Conservation (phyloP, 192 early-diverging fungal species). For the Backusella tarrabulga region DNA sequence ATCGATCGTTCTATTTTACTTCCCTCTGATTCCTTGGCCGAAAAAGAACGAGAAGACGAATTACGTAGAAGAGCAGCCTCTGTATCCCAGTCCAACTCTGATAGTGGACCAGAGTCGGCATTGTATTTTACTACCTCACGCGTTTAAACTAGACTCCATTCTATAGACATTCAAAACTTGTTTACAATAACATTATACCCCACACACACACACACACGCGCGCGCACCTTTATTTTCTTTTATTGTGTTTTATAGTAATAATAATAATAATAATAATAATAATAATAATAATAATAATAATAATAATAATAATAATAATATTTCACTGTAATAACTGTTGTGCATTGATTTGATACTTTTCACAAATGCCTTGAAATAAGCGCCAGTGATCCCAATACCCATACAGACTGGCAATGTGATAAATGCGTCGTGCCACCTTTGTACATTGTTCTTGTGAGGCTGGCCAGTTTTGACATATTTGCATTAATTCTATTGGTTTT, state of each 20-base stretch:
- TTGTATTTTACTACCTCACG: not conserved
- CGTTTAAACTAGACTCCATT: not conserved
- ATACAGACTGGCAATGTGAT: slow-evolving; percentile 22
- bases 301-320: not conserved
- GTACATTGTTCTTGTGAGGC: not conserved
- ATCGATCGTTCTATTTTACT: slow-evolving; percentile 37
- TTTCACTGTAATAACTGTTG: slow-evolving; percentile 1
- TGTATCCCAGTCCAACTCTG: slow-evolving; percentile 3
- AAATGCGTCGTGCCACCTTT: not conserved
- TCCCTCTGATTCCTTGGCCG: slow-evolving; percentile 30
- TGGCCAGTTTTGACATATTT: slow-evolving; percentile 19
- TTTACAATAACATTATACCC: not conserved
- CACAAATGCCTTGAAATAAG: slow-evolving; percentile 25
- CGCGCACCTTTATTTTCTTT: not conserved
- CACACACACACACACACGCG: too few species aligned
- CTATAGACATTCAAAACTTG: not conserved
- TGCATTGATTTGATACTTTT: slow-evolving; percentile 19
- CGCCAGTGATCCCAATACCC: slow-evolving; percentile 28
- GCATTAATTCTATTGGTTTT: slow-evolving; percentile 9
- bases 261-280: not conserved
- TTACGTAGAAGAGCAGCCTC: slow-evolving; percentile 2
- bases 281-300: not conserved
- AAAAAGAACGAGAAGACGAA: slow-evolving; percentile 25
- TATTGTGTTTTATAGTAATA: not conserved
- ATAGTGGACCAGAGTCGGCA: not conserved